Evolutionary conservation across 2,329 filamentous ascomycete genomes (phyloP), one percentile per base, ranked within the genome.

Genomic region (Ophiosphaerella korrae): DNA sequence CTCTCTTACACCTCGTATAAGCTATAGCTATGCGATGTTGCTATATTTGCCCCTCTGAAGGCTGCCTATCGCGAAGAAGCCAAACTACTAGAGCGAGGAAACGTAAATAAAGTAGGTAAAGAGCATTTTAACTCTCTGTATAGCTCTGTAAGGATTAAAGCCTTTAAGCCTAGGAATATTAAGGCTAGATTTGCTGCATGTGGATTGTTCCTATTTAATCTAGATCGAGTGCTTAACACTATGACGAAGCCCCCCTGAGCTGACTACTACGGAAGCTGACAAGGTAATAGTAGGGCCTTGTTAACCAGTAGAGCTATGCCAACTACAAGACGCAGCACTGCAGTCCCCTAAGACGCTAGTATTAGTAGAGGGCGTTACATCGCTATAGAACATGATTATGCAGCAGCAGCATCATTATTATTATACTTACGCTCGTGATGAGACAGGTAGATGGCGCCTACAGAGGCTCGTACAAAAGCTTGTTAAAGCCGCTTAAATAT

Each of bases 291-390:
- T 13, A 35, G 12, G 33, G 14, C 33, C 13, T 16, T 9, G 12
- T 32, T 54, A 38, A 59, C 55, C 26, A 54, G 57, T 58, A 53
- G 41, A 42, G 37, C 37, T 26, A n/a, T 29, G 21, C 31, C 31
- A 23, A 48, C 45, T 3, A 16, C 45, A 42, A 62, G 50, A 58
- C 26, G 11, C 11, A 31, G 23, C 13, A 35, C 52, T 42, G 31
- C 52, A 58, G 57, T 73, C 70, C 37, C 69, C 67, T 42, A 55
- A 66, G 13, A 74, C 56, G 31, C 60, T 38, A 42, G 55, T 63
- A 11, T 54, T 46, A 58, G 37, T 38, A 49, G 55, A 63, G 29
- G 63, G 50, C 45, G 48, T 66, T 38, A 40, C 49, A 39, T 61
- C 57, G 42, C 46, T 64, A 38, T 52, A 53, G 32, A 55, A 59